Evolutionary conservation across 2,329 filamentous ascomycete species (phyloP).

Genomic region (Colletotrichum sojae): DNA sequence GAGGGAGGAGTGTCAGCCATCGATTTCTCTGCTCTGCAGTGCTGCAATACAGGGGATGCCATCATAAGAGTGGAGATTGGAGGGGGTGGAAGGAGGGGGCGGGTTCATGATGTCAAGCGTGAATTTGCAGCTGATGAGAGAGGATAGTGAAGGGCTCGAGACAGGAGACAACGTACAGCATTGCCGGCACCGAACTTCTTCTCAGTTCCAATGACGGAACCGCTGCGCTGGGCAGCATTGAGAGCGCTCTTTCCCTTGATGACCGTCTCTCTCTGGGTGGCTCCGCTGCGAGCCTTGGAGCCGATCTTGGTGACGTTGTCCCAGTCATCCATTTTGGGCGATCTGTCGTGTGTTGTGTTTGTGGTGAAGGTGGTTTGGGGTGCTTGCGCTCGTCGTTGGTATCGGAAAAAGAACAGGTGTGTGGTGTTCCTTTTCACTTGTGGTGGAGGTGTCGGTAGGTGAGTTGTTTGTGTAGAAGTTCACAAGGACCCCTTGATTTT

Average conservation of each 20-base stretch:
- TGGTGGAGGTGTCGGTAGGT: slow-evolving; percentile 37
- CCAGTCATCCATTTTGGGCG: slow-evolving; percentile 83
- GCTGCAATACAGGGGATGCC: neutral
- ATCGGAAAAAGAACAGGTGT: slow-evolving; percentile 21
- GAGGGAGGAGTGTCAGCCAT: slow-evolving; percentile 38
- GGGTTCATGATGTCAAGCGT: slow-evolving; percentile 34
- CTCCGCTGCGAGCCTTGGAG: slow-evolving; percentile 81
- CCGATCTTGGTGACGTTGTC: slow-evolving; percentile 93
- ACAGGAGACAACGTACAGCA: slow-evolving; percentile 71
- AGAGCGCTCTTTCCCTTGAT: slow-evolving; percentile 85
- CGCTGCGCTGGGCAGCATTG: slow-evolving; percentile 90
- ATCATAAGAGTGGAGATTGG: slow-evolving; percentile 31
- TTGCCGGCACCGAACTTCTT: slow-evolving; percentile 91
- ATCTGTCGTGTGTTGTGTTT: slow-evolving; percentile 44
- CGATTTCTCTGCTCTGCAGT: neutral
- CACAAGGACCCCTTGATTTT: slow-evolving; percentile 5
- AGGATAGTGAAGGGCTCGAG: neutral
- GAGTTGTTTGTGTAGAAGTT: slow-evolving; percentile 8
- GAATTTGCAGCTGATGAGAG: neutral
- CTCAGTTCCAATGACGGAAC: slow-evolving; percentile 84
- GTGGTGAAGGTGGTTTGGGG: neutral
- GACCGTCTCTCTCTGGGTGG: slow-evolving; percentile 83
- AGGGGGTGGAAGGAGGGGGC: slow-evolving; percentile 4
- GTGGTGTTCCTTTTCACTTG: slow-evolving; percentile 25
- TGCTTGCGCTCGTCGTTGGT: slow-evolving; percentile 4